A percentile compares a stretch with the other conserved stretches of the same genome.
Conservation (phyloP, 2,329 filamentous ascomycete genomes). For the Macroventuria anomochaeta region DNA sequence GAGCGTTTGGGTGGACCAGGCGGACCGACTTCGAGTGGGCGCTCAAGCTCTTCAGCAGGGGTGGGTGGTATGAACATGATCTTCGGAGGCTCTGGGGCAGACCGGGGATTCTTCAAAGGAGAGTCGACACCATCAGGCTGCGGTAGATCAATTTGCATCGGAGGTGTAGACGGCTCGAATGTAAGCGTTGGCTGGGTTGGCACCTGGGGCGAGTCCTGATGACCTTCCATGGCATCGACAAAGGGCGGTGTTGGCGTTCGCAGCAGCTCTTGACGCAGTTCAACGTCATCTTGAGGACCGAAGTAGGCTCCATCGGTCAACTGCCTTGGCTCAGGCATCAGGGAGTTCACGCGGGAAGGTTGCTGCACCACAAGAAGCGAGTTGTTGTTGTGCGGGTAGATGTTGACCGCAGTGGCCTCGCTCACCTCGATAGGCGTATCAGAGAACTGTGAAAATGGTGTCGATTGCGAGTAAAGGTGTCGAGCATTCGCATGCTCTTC, state of each 20-base stretch:
- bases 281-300: slow-evolving; percentile 23
- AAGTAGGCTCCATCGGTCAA: slow-evolving; percentile 24
- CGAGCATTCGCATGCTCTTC: slow-evolving; percentile 50
- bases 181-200: slow-evolving; percentile 37
- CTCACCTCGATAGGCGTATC: slow-evolving; percentile 64
- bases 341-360: slow-evolving; percentile 38
- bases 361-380: slow-evolving; percentile 70
- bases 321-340: slow-evolving; percentile 28
- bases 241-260: slow-evolving; percentile 35
- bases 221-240: slow-evolving; percentile 30
- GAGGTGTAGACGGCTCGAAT: slow-evolving; percentile 47
- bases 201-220: slow-evolving; percentile 11
- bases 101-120: slow-evolving; percentile 64
- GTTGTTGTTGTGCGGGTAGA: slow-evolving; percentile 69
- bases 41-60: slow-evolving; percentile 56
- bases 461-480: slow-evolving; percentile 58
- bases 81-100: slow-evolving; percentile 63
- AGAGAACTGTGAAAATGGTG: slow-evolving; percentile 57
- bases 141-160: slow-evolving; percentile 37
- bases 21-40: slow-evolving; percentile 45
- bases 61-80: slow-evolving; percentile 64
- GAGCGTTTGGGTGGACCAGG: slow-evolving; percentile 41
- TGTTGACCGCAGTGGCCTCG: slow-evolving; percentile 66
- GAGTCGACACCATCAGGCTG: slow-evolving; percentile 56
- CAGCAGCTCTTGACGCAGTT: slow-evolving; percentile 27